Evolutionary conservation across 148 eudicot genomes (phyloP).

Genomic region (Tetragonia tetragonoides): DNA sequence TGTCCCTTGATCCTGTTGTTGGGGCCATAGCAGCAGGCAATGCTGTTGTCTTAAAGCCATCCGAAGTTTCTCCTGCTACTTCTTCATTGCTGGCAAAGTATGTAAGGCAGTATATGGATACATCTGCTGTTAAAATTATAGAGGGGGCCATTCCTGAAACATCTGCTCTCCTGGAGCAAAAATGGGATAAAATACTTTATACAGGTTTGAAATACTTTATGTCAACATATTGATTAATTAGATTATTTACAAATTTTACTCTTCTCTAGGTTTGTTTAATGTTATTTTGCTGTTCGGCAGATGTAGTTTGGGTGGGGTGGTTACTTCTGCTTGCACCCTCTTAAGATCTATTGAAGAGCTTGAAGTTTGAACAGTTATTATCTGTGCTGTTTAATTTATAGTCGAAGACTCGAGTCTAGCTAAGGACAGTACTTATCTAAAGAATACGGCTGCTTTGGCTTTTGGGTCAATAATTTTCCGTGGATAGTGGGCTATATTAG

Average conservation of each 20-base stretch:
- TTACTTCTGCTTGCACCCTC: neutral
- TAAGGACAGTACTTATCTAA: neutral
- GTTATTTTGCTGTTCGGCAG: too few relatives aligned
- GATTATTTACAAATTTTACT: neutral
- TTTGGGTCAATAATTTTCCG: too few relatives aligned
- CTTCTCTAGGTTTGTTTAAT: neutral
- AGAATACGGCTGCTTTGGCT: neutral
- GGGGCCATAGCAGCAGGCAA: constrained; percentile 93
- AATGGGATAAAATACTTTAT: constrained; percentile 85
- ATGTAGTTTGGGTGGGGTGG: neutral
- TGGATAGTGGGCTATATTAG: neutral
- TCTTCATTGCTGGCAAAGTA: constrained; percentile 58
- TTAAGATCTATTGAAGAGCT: neutral
- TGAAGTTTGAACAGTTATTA: neutral
- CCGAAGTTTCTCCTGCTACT: constrained; percentile 76
- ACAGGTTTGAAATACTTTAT: constrained; percentile 47
- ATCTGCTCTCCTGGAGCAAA: constrained; percentile 66
- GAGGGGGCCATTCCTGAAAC: constrained; percentile 69
- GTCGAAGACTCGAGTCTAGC: too few relatives aligned
- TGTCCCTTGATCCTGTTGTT: constrained; percentile 79
- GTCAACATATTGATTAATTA: neutral
- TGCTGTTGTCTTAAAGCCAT: constrained; percentile 74
- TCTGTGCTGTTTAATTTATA: too few relatives aligned
- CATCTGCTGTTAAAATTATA: constrained; percentile 56
- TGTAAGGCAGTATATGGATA: constrained; percentile 54